These are phyloP conservation scores for Penicillium digitatum DNA, from an alignment of 2,329 filamentous ascomycete species.

Conservation along the genomic window DNA sequence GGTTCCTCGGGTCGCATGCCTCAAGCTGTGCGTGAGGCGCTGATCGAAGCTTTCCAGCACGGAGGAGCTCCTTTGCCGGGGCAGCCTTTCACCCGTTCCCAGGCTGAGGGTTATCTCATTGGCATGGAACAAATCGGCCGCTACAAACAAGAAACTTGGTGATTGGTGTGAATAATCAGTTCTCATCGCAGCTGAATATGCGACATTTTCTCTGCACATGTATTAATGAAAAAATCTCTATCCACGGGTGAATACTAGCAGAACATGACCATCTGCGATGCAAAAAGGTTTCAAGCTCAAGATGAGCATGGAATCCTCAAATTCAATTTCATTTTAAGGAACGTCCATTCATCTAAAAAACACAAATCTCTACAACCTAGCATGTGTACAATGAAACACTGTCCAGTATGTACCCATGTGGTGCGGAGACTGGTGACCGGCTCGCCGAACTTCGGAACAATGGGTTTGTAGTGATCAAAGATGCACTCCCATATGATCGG, in stretches of 20 bases:
- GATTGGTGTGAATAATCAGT: background rate
- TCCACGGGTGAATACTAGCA: no score
- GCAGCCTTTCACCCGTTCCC: conserved; percentile 37
- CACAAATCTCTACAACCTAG: background rate
- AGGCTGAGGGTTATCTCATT: conserved; percentile 55
- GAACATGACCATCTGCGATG: background rate
- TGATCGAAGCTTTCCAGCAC: conserved; percentile 57
- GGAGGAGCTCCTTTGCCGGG: conserved; percentile 44
- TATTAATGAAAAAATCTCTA: background rate
- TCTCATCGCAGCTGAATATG: background rate
- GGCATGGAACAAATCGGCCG: conserved; percentile 59
- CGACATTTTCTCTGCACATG: background rate
- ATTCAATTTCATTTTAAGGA: background rate
- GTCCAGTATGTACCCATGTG: no score
- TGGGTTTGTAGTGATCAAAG: no score
- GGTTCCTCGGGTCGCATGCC: conserved; percentile 67
- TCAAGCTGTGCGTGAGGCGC: conserved; percentile 61
- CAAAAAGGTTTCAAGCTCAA: no score
- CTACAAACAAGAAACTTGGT: conserved; percentile 71
- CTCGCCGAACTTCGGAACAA: no score
- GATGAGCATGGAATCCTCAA: background rate
- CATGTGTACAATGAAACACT: no score
- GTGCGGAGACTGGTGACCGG: no score
- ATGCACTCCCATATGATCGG: no score
- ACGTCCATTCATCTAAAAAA: background rate